Base-by-base conservation (phyloP, 73 alveolate genomes). In the Effrenium voratum region DNA sequence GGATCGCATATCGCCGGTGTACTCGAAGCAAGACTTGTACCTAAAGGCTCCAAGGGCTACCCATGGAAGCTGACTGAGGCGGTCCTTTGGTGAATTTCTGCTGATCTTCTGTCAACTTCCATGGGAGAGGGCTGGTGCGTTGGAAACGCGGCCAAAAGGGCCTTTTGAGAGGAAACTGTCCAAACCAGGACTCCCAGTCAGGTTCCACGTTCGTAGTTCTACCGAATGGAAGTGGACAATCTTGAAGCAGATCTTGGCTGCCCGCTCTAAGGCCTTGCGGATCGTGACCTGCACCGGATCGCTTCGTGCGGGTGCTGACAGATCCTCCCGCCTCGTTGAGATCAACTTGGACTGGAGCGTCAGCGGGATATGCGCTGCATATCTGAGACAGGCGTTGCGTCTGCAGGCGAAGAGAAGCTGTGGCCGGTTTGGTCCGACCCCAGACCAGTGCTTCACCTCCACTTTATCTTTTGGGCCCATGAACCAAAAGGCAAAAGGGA, bases 11-110 rank as follows among this genome's bases (percentile, higher is more conserved):
- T 88, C 75, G 4, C 96, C 96, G 13, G 96, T 88, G 86, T 88
- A 88, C 86, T 88, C 96, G 63, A 88, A 88, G 86, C 96, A 88
- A 68, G 82, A 63, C 96, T 88, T 88, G 75, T 88, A 88, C 96
- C 96, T 88, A 19, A 5, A 8, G 45, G 66, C 66, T 13, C 34
- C 49, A 16, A 36, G 85, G 8, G 63, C 26, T 8, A 52, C 63
- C 26, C 26, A 8, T 19, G 63, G 63, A 52, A 12, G 63, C 19
- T 52, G 63, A n/a, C n/a, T n/a, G n/a, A n/a, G n/a, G n/a, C n/a
- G n/a, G n/a, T n/a, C n/a, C n/a, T n/a, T n/a, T n/a, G n/a, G n/a
- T n/a, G n/a, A n/a, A n/a, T n/a, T n/a, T n/a, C n/a, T n/a, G n/a
- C n/a, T n/a, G n/a, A n/a, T n/a, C n/a, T n/a, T n/a, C n/a, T n/a